Conservation (phyloP, 192 early-diverging fungal species). For the Coemansia sp. region DNA sequence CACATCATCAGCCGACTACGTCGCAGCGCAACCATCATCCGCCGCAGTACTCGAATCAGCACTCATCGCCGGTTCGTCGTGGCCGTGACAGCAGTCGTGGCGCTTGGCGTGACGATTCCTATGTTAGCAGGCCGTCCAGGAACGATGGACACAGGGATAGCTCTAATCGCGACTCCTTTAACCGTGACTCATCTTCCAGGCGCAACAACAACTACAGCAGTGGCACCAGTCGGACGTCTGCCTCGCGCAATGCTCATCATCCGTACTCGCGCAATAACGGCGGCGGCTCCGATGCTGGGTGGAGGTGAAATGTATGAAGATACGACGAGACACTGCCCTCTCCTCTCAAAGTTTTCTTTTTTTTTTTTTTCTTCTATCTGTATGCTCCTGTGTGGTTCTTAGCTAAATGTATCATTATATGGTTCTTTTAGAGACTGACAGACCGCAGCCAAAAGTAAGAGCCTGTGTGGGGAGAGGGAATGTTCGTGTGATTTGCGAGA, state of each 20-base stretch:
- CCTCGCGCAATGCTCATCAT: slow-evolving; percentile 31
- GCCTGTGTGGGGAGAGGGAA: neutral
- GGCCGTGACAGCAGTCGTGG: slow-evolving; percentile 4
- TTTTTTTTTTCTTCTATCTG: neutral
- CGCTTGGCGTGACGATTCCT: slow-evolving; percentile 30
- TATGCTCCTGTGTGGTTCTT: neutral
- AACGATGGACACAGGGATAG: slow-evolving; percentile 24
- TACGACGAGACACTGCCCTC: neutral
- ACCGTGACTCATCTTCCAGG: neutral
- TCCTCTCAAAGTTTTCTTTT: neutral
- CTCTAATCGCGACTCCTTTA: slow-evolving; percentile 12
- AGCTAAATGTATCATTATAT: neutral
- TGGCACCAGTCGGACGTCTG: neutral
- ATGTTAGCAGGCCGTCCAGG: slow-evolving; percentile 17
- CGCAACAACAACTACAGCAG: slow-evolving; percentile 12
- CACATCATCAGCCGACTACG: slow-evolving; percentile 13
- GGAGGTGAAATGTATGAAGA: slow-evolving; percentile 16
- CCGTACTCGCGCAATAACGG: slow-evolving; percentile 28
- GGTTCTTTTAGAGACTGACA: neutral
- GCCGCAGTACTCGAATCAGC: slow-evolving; percentile 1
- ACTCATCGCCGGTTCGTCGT: slow-evolving; percentile 1
- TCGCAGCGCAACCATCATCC: slow-evolving; percentile 13
- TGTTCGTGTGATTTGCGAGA: neutral
- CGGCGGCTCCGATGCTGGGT: slow-evolving; percentile 17
- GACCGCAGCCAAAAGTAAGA: slow-evolving; percentile 2